phyloP scores from a whole-genome alignment of 306 rosid species.

The Trifolium repens region DNA sequence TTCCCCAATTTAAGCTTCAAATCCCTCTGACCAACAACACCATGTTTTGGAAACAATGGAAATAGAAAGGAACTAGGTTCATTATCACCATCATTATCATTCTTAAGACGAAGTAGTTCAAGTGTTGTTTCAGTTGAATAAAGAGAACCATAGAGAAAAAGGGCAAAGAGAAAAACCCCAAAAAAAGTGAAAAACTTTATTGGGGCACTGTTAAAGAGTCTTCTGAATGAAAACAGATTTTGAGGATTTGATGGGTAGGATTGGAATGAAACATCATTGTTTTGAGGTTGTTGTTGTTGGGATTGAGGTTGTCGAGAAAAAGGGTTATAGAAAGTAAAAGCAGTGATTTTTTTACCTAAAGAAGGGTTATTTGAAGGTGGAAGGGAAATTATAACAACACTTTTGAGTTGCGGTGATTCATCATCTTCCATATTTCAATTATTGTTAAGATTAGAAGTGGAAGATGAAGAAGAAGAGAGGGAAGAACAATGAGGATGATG shows the following conservation, averaged over 20 bases:
- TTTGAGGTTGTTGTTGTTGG: constrained; percentile 25
- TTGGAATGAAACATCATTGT: constrained; percentile 38
- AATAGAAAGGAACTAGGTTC: constrained; percentile 51
- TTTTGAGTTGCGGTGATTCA: constrained; percentile 55
- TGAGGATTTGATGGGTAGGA: constrained; percentile 44
- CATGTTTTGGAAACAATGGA: constrained; percentile 59
- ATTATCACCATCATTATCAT: constrained; percentile 53
- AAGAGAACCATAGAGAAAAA: constrained; percentile 55
- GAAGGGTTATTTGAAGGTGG: constrained; percentile 85
- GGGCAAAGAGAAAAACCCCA: constrained; percentile 58
- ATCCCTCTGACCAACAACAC: constrained; percentile 48
- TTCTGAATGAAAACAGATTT: constrained; percentile 41
- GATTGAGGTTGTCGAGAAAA: constrained; percentile 35
- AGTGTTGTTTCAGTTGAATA: constrained; percentile 46
- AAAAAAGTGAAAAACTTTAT: constrained; percentile 51
- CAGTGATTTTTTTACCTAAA: constrained; percentile 82
- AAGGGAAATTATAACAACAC: constrained; percentile 75
- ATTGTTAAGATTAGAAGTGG: not conserved
- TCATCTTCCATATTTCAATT: constrained; percentile 54
- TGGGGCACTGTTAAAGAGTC: constrained; percentile 45
- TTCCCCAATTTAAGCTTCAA: constrained; percentile 61
- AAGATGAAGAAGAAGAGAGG: not conserved
- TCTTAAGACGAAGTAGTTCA: constrained; percentile 49
- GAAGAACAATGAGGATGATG: constrained; percentile 5
- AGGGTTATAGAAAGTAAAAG: constrained; percentile 59